Evolutionary conservation across 257 asterid species (phyloP), one percentile per base, ranked within the genome.

Genomic region (Vinca minor): DNA sequence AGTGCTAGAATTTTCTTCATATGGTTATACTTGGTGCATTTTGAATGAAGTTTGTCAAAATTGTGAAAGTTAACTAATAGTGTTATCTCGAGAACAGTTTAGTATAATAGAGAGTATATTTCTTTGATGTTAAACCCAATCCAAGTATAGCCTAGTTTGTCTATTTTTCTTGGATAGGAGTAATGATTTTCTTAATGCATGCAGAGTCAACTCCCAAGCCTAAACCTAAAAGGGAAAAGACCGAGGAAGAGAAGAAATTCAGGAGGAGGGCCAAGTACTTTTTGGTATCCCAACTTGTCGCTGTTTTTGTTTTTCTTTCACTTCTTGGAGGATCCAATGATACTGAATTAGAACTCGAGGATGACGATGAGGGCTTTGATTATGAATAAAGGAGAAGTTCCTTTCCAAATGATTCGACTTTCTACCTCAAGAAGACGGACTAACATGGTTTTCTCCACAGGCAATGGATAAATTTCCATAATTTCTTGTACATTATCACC

Each of bases 221-320:
- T 68, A 89, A 76, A 70, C 81, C 87, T 13, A 87, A 82, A 81
- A 85, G 87, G 84, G 96, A 83, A 77, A 89, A 82, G 78, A 87
- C 91, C 0, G 92, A 83, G 82, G 97, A 93, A 79, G 98, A 93
- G 82, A 93, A 85, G 72, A 89, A 87, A 77, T 85, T 89, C 70
- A 78, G 67, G 74, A 80, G 84, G 76, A 81, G 96, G 76, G 94
- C 96, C 14, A 93, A 87, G 70, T 89, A 87, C 76, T 89, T 93
- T 79, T 78, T 93, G 68, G 91, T 77, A 39, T 83, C 97, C 62
- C 97, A 92, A 64, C 59, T 84, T 62, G 92, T 92, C 61, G 91
- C 96, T 3, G 79, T 91, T 68, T 54, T 87, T 64, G 76, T 89
- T 70, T 92, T 89, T 81, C 86, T 92, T 59, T 78, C 98, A 59